These are phyloP conservation scores for Mucor racemosus DNA, from an alignment of 371 early-diverging fungal species.

Conservation along the genomic window DNA sequence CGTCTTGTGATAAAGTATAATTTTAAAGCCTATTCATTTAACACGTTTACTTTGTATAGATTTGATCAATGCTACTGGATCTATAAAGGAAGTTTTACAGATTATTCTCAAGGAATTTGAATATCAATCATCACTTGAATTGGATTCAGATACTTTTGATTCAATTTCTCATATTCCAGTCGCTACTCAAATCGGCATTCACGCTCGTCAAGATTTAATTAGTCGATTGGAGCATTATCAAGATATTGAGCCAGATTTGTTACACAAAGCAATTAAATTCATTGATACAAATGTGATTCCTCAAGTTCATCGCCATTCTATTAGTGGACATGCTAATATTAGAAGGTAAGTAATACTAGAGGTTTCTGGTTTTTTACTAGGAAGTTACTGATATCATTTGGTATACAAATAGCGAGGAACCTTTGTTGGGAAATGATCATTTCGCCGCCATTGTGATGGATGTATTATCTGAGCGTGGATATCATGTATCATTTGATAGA, in stretches of 20 bases:
- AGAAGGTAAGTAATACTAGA: conserved; percentile 55
- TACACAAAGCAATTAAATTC: conserved; percentile 59
- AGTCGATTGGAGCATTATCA: conserved; percentile 66
- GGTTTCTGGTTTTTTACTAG: too few relatives aligned
- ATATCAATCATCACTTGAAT: conserved; percentile 69
- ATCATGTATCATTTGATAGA: conserved; percentile 65
- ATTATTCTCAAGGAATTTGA: conserved; percentile 71
- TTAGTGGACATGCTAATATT: conserved; percentile 66
- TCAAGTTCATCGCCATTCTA: conserved; percentile 62
- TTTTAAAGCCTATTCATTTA: background rate
- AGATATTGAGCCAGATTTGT: conserved; percentile 54
- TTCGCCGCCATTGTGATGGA: conserved; percentile 70
- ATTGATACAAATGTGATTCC: conserved; percentile 63
- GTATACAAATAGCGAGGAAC: conserved; percentile 46
- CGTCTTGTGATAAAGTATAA: background rate
- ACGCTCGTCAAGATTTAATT: conserved; percentile 68
- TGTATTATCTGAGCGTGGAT: conserved; percentile 71
- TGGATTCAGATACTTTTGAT: conserved; percentile 67
- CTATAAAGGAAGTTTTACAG: conserved; percentile 67
- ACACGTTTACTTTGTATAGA: conserved; percentile 34
- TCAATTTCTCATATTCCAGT: conserved; percentile 70
- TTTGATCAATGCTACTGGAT: conserved; percentile 67
- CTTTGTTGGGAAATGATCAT: conserved; percentile 50
- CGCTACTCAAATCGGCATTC: conserved; percentile 67
- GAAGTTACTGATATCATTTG: background rate